phyloP scores from a whole-genome alignment of 495 filamentous ascomycete species.

The Mytilinidion resinicola region DNA sequence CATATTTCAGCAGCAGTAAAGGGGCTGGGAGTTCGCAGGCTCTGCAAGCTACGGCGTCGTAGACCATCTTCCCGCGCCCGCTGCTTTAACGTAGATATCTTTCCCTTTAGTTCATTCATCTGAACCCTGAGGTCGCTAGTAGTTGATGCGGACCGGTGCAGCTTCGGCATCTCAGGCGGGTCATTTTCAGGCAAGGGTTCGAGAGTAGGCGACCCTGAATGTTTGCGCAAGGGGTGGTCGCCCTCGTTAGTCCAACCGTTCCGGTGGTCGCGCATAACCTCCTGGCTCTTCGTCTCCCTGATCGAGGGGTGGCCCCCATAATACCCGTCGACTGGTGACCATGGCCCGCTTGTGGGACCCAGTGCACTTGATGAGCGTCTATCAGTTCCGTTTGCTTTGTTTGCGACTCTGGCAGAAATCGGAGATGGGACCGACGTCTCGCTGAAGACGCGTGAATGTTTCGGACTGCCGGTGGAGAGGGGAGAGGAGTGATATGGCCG shows the following conservation, averaged over 20 bases:
- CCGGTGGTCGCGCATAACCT: constrained; percentile 20
- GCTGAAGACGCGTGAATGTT: constrained; percentile 31
- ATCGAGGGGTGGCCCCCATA: constrained; percentile 17
- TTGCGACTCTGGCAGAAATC: constrained; percentile 11
- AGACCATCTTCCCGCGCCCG: constrained; percentile 77
- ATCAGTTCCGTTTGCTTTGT: constrained; percentile 5
- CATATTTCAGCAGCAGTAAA: constrained; percentile 74
- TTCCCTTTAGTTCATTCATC: constrained; percentile 88
- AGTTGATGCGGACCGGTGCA: constrained; percentile 41
- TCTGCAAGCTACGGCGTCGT: constrained; percentile 76
- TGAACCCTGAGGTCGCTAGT: constrained; percentile 72
- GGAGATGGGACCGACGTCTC: constrained; percentile 28
- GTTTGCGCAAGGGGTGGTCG: constrained; percentile 19
- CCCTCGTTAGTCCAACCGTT: constrained; percentile 3
- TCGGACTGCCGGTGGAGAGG: constrained; percentile 22
- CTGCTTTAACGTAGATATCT: constrained; percentile 77
- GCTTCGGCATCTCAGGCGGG: constrained; percentile 57
- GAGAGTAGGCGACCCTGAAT: constrained; percentile 24
- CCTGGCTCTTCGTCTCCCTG: constrained; percentile 22
- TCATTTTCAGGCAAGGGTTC: constrained; percentile 33
- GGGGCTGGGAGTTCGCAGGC: constrained; percentile 75
- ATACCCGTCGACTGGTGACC: constrained; percentile 23
- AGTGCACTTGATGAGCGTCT: constrained; percentile 27
- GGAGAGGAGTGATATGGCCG: constrained; percentile 20
- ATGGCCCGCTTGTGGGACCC: constrained; percentile 20